Evolutionary conservation across 257 asterid genomes (phyloP).

Genomic region (Jaltomata sinuosa): DNA sequence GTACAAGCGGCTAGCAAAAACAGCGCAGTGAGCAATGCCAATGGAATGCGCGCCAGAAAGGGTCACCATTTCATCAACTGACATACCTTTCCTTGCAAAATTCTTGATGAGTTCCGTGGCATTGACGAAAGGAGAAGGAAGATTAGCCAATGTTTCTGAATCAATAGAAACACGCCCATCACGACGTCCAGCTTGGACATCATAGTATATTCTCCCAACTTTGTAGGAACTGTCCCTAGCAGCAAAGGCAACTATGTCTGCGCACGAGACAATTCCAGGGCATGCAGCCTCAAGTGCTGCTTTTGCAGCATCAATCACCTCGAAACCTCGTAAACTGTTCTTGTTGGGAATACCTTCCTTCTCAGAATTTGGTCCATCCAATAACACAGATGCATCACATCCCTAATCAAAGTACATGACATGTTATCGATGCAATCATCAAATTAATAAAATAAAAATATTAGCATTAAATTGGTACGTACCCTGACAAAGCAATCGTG

Average conservation of each 20-base stretch:
- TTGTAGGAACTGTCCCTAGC: not conserved
- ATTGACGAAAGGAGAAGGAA: conserved; percentile 1
- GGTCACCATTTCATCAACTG: conserved; percentile 14
- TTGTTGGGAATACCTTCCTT: conserved; percentile 6
- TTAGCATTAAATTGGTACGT: not conserved
- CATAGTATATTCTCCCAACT: not conserved
- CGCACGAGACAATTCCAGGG: not conserved
- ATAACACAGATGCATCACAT: not conserved
- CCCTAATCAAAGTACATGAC: not conserved
- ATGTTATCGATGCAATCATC: not conserved
- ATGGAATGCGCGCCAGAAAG: conserved; percentile 14
- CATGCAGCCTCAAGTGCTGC: not conserved
- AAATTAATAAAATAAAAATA: not conserved
- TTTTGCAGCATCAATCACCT: not conserved
- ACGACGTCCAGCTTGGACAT: conserved; percentile 1
- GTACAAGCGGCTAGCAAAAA: conserved; percentile 2
- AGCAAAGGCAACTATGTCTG: not conserved
- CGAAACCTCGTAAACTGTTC: not conserved
- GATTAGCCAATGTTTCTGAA: not conserved
- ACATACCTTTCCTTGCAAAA: conserved; percentile 6
- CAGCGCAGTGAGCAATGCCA: conserved; percentile 12
- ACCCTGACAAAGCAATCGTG: not conserved
- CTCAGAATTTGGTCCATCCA: not conserved
- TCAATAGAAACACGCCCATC: conserved; percentile 1
- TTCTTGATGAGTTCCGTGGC: not conserved